Conservation (phyloP, 371 early-diverging fungal species). For the Nematocida ausubeli region DNA sequence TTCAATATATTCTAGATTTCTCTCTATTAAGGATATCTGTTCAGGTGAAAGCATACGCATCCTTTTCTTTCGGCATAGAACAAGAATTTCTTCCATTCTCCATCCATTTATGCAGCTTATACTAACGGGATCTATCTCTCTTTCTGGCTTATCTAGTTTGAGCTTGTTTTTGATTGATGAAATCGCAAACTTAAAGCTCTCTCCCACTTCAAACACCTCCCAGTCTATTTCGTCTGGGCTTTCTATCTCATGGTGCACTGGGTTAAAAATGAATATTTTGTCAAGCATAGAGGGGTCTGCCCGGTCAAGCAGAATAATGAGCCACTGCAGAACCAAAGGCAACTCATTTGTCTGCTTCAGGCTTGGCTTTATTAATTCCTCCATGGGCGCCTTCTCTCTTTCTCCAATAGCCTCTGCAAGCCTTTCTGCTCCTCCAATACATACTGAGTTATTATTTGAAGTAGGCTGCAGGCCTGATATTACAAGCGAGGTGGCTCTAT, state of each 20-base stretch:
- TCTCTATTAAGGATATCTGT: not conserved
- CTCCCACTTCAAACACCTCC: conserved; percentile 37
- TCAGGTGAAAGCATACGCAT: not conserved
- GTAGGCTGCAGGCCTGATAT: not conserved
- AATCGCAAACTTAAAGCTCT: conserved; percentile 19
- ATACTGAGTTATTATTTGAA: not conserved
- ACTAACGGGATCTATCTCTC: not conserved
- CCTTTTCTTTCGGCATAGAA: not conserved
- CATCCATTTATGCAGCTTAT: conserved; percentile 27
- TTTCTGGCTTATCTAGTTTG: not conserved
- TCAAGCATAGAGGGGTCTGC: conserved; percentile 1
- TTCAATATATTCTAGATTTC: conserved; percentile 15
- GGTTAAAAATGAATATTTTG: conserved; percentile 29
- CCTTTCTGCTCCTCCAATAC: not conserved
- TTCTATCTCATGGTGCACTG: not conserved
- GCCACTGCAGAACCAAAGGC: conserved; percentile 30
- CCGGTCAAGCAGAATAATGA: conserved; percentile 14
- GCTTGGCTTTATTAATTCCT: not conserved
- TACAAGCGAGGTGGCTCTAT: not conserved
- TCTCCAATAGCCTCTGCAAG: not conserved
- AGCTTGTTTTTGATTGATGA: not conserved
- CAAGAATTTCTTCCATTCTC: conserved; percentile 33
- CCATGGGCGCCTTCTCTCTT: not conserved
- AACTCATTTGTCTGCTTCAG: not conserved
- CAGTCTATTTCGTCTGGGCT: conserved; percentile 15